These are phyloP conservation scores for Nephelium lappaceum DNA, from an alignment of 345 rosid genomes.

Conservation along the genomic window DNA sequence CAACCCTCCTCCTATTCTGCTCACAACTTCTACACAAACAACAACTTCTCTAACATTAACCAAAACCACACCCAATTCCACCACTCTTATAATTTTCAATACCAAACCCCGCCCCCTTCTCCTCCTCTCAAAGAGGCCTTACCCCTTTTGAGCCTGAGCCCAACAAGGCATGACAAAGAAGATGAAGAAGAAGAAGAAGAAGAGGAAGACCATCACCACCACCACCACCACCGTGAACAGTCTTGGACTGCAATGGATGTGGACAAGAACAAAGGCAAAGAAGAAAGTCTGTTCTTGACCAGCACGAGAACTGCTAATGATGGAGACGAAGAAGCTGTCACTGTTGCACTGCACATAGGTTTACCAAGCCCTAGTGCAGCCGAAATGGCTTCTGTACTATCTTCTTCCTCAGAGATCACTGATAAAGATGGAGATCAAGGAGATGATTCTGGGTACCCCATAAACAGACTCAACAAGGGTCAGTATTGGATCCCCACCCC, in stretches of 20 bases:
- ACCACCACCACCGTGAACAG: conserved; percentile 20
- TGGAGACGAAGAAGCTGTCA: conserved; percentile 51
- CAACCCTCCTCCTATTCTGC: conserved; percentile 18
- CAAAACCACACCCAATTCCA: conserved; percentile 22
- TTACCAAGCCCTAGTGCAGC: conserved; percentile 85
- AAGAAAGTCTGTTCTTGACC: conserved; percentile 14
- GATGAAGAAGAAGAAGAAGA: conserved; percentile 30
- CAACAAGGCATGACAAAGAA: conserved; percentile 49
- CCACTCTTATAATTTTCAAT: conserved; percentile 19
- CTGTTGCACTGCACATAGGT: conserved; percentile 95
- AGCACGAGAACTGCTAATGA: not conserved
- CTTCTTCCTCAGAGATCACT: conserved; percentile 50
- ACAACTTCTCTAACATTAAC: not conserved
- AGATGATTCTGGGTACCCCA: conserved; percentile 54
- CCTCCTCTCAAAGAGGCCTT: conserved; percentile 91
- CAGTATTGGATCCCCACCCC: conserved; percentile 99
- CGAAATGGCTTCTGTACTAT: conserved; percentile 67
- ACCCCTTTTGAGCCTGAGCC: conserved; percentile 74
- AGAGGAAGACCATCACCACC: conserved; percentile 27
- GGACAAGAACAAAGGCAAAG: conserved; percentile 32
- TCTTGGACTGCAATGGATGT: conserved; percentile 41
- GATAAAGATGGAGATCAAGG: conserved; percentile 54
- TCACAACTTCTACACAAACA: conserved; percentile 21
- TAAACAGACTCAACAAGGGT: conserved; percentile 83
- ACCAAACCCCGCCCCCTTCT: conserved; percentile 60